Conservation (phyloP, 179 eudicot genomes). For the Beta macrorhiza region DNA sequence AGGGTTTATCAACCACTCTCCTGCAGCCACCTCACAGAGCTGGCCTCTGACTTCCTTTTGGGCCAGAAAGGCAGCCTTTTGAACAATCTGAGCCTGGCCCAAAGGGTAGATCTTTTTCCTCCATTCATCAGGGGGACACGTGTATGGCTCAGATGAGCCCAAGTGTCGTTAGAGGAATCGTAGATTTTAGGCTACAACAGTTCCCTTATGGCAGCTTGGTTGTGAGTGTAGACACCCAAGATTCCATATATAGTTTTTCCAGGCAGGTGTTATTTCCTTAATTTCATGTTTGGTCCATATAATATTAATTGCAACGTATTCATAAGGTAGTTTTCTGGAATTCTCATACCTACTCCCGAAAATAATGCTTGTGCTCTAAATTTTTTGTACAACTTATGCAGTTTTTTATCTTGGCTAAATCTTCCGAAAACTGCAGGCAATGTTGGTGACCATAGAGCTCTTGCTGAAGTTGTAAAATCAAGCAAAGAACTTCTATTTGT, state of each 20-base stretch:
- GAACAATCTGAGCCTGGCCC: too few species aligned
- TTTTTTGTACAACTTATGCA: neutral
- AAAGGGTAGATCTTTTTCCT: too few species aligned
- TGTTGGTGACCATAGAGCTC: conserved; percentile 54
- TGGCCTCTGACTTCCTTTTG: too few species aligned
- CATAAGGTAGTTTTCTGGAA: neutral
- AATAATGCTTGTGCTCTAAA: neutral
- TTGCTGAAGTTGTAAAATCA: conserved; percentile 56
- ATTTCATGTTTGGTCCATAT: conserved; percentile 11
- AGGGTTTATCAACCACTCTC: too few species aligned
- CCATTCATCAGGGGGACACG: too few species aligned
- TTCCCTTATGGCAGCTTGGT: conserved; percentile 96
- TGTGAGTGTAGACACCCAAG: conserved; percentile 88
- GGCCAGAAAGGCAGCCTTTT: too few species aligned
- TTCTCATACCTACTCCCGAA: neutral
- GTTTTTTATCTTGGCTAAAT: conserved; percentile 16
- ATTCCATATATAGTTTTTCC: conserved; percentile 95
- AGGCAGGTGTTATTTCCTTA: conserved; percentile 38
- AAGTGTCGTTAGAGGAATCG: too few species aligned
- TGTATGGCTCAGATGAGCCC: too few species aligned
- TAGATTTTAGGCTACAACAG: conserved; percentile 86
- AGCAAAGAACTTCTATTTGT: conserved; percentile 79
- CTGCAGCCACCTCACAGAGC: too few species aligned
- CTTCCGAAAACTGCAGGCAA: conserved; percentile 53
- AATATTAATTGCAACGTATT: conserved; percentile 1